Percentiles rank a stretch among this genome's conserved stretches.
Conservation (phyloP, 2,329 filamentous ascomycete species). For the Diaporthe longicolla region DNA sequence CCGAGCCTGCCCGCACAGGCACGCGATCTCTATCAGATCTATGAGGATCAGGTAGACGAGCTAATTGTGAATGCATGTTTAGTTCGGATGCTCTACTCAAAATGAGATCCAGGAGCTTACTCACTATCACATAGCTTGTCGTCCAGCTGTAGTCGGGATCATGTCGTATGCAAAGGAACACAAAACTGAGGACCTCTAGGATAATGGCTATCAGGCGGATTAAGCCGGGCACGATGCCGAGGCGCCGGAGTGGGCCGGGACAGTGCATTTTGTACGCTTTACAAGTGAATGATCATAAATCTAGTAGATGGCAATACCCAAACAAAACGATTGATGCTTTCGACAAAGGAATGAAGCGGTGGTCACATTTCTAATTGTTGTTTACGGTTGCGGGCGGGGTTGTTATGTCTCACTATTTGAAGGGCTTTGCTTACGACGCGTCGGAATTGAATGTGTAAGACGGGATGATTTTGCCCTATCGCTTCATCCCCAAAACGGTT, state of each 20-base stretch:
- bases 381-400: background rate
- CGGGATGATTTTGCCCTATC: slow-evolving; percentile 28
- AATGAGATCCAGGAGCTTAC: background rate
- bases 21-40: slow-evolving; percentile 34
- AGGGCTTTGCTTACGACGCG: slow-evolving; percentile 31
- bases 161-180: slow-evolving; percentile 12
- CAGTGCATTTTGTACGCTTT: slow-evolving; percentile 6
- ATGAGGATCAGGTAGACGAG: slow-evolving; percentile 39
- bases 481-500: background rate
- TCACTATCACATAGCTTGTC: slow-evolving; percentile 41
- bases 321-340: background rate
- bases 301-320: background rate
- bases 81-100: no score
- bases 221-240: slow-evolving; percentile 31
- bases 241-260: slow-evolving; percentile 23
- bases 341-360: background rate
- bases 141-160: slow-evolving; percentile 19
- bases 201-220: slow-evolving; percentile 28
- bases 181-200: slow-evolving; percentile 36
- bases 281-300: no score
- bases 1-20: slow-evolving; percentile 38
- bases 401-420: slow-evolving; percentile 26
- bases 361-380: background rate
- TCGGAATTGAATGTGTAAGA: slow-evolving; percentile 34
- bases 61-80: no score